Evolutionary conservation across 2,329 filamentous ascomycete genomes (phyloP).

Genomic region (Trichoderma cornu-damae): DNA sequence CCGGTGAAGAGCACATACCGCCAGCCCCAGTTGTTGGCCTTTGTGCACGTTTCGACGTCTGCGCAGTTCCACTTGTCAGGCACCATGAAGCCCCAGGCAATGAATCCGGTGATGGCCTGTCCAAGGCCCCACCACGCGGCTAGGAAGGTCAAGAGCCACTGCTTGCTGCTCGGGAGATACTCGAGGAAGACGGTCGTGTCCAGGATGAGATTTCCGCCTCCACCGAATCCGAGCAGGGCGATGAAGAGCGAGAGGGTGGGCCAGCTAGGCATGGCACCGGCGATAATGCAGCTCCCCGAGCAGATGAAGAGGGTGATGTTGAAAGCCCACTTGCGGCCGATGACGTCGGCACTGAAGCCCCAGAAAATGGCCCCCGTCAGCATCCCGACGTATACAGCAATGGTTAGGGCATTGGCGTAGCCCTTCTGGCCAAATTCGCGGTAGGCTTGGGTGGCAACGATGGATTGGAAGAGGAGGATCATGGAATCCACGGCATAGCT

Average conservation of each 20-base stretch:
- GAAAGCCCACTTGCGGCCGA: conserved; percentile 64
- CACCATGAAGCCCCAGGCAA: conserved; percentile 44
- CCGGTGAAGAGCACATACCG: conserved; percentile 44
- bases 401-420: conserved; percentile 53
- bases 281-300: conserved; percentile 53
- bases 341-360: conserved; percentile 62
- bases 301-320: conserved; percentile 61
- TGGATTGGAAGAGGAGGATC: conserved; percentile 52
- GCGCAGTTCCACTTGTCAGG: conserved; percentile 44
- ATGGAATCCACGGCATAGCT: conserved; percentile 46
- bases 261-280: conserved; percentile 64
- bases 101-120: conserved; percentile 42
- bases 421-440: conserved; percentile 53
- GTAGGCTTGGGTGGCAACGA: conserved; percentile 54
- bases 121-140: conserved; percentile 50
- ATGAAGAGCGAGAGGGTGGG: conserved; percentile 59
- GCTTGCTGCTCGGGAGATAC: conserved; percentile 43
- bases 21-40: conserved; percentile 45
- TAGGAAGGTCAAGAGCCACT: conserved; percentile 44
- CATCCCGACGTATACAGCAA: conserved; percentile 56
- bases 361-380: conserved; percentile 59
- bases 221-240: conserved; percentile 57
- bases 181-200: conserved; percentile 50
- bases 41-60: conserved; percentile 42
- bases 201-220: conserved; percentile 47